Evolutionary conservation across 2,329 filamentous ascomycete species (phyloP).

Genomic region (Penicillium sp.): DNA sequence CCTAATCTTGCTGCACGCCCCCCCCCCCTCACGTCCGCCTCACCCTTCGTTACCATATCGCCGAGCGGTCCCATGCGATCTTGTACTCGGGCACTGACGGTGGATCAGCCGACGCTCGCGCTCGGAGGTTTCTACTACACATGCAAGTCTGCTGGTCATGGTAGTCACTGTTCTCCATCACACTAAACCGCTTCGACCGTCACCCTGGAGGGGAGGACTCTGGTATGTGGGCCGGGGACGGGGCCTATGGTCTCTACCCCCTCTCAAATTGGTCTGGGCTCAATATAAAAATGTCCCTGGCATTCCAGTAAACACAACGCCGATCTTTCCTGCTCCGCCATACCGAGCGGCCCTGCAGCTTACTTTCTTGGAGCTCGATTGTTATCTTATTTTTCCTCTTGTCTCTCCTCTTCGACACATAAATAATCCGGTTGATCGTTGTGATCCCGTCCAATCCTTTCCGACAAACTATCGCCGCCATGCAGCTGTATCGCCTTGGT

Average conservation of each 20-base stretch:
- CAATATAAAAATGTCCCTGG: conserved; percentile 28
- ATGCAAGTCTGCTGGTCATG: conserved; percentile 23
- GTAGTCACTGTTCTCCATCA: conserved; percentile 10
- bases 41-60: conserved; percentile 16
- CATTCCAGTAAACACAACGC: conserved; percentile 32
- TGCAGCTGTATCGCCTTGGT: conserved; percentile 30
- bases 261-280: conserved; percentile 17
- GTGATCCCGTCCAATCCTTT: conserved; percentile 18
- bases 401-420: conserved; percentile 10
- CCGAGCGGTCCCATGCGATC: conserved; percentile 14
- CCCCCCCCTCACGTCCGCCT: conserved; percentile 9
- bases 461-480: conserved; percentile 19
- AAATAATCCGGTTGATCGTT: conserved; percentile 21
- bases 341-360: conserved; percentile 6
- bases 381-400: conserved; percentile 4
- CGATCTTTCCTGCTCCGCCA: conserved; percentile 17
- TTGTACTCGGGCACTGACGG: conserved; percentile 11
- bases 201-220: conserved; percentile 17
- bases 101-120: conserved; percentile 20
- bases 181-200: conserved; percentile 12
- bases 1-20: background rate
- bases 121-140: conserved; percentile 13
- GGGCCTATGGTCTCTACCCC: conserved; percentile 9
- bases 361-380: conserved; percentile 4
- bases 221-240: conserved; percentile 23